Base-by-base conservation (phyloP, 768 basidiomycete genomes). In the Rubroboletus pulcherrimus region DNA sequence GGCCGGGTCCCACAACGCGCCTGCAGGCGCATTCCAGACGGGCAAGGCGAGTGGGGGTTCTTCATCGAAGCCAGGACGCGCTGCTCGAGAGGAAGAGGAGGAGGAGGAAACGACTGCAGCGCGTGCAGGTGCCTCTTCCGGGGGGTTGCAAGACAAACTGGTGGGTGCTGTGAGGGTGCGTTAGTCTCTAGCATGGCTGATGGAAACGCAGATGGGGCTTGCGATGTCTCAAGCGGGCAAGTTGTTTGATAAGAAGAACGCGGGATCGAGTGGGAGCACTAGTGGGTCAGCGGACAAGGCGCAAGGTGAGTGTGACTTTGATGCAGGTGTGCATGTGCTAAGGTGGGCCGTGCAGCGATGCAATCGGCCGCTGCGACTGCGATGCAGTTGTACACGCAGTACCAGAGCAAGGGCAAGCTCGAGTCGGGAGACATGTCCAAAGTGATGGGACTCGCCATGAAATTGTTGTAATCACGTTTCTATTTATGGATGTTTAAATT, bases 181-280 rank as follows among this genome's bases (percentile, higher is more conserved):
- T 14, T 7, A 15, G 42, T 33, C 24, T 1, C 2, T 12, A 24
- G 30, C 8, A 24, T 10, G 37, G 39, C 53, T 62, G 40, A 54
- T 29, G 21, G 24, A 7, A 7, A 34, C 11, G 14, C 8, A 70
- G 69, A 61, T 71, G 57, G 53, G 59, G 0, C 57, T 71, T 17
- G 69, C 69, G n/a, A 71, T 71, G 69, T 57, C 71, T 4, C 67
- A 72, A 0, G 69, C 69, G 2, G 67, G 69, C 1, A 71, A 69
- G 35, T 8, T 71, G 33, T 71, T 71, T 24, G 69, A 71, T 30
- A 71, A 71, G 65, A 72, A 71, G 60, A 68, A 64, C 15, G 57
- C 49, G 21, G 64, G 66, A 7, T 53, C 51, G 35, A 35, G 47
- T 10, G 40, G 44, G 30, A 51, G 54, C n/a, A 21, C 21, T 21